Base-by-base conservation (phyloP, 345 rosid species). In the Aquilaria yunnanensis region DNA sequence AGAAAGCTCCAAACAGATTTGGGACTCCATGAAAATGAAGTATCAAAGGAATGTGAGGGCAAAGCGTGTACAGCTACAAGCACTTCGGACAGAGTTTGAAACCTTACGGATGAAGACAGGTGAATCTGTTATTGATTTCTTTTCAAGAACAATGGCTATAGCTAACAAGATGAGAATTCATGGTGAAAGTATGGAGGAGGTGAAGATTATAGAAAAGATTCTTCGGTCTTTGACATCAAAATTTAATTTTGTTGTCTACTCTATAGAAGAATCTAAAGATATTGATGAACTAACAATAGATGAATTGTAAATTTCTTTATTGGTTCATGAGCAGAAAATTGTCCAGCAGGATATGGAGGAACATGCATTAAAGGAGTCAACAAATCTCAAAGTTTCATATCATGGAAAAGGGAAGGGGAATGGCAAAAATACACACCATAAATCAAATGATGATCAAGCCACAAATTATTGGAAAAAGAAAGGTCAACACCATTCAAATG, bases 201-300 rank as follows among this genome's bases (percentile, higher is more conserved):
- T 46, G 1, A 11, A 29, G 8, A 65, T 65, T 6, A 6, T 55
- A 45, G 61, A 63, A 9, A 65, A 65, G 30, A 65, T 65, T n/a
- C 33, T 65, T 30, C 2, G 47, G 0, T 65, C 47, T 3, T 47
- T 65, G 47, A 34, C 13, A 57, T 5, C 0, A 1, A 57, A 57
- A 9, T 57, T 57, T 43, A 37, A 57, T 7, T 57, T 9, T 14
- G 49, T 57, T 57, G 31, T 33, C 30, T 43, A 1, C 14, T 58
- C 11, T 0, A 57, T 57, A 32, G 11, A 57, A 3, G 60, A 57
- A 10, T 37, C 48, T 33, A 57, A 57, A 57, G 30, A 57, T 14
- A 34, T n/a, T 12, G 29, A 37, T 13, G 8, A 14, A 3, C 31
- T 54, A 7, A 4, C 23, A 9, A 11, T 58, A 33, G 61, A 58